Percentiles rank a stretch among this genome's conserved stretches.
Conservation (phyloP, 768 basidiomycete genomes). For the Krasilnikovozyma curviuscula region DNA sequence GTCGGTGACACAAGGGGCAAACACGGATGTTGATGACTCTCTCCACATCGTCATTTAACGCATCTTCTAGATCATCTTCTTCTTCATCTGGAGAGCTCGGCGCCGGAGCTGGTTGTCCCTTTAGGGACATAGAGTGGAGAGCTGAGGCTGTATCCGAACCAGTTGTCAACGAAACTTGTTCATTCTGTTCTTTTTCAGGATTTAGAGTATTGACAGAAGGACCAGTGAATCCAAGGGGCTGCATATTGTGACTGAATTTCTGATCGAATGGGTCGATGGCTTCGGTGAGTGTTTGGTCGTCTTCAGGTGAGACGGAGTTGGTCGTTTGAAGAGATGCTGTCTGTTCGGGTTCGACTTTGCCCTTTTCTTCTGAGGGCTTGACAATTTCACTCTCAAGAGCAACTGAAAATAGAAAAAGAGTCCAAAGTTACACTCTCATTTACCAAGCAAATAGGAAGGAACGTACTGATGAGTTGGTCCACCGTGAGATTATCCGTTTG, state of each 20-base stretch:
- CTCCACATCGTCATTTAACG: constrained; percentile 30
- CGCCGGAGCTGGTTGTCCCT: neutral
- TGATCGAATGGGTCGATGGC: neutral
- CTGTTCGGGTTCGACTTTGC: too few relatives aligned
- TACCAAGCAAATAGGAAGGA: too few relatives aligned
- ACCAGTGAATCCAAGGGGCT: too few relatives aligned
- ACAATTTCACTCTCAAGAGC: constrained; percentile 69
- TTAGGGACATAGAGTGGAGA: too few relatives aligned
- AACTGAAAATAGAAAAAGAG: too few relatives aligned
- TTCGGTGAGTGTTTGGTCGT: constrained; percentile 12
- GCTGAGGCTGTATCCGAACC: too few relatives aligned
- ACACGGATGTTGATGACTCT: constrained; percentile 86
- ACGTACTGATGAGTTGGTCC: constrained; percentile 62
- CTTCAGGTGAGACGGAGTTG: constrained; percentile 40
- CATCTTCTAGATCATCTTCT: constrained; percentile 19
- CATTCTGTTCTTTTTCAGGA: too few relatives aligned
- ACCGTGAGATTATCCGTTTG: constrained; percentile 52
- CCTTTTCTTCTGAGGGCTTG: constrained; percentile 51
- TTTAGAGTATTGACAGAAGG: too few relatives aligned
- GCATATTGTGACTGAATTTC: neutral
- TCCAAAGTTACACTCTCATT: too few relatives aligned
- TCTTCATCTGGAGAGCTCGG: constrained; percentile 8
- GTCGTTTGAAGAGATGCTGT: constrained; percentile 38
- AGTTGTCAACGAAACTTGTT: too few relatives aligned
- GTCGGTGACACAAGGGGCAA: constrained; percentile 83